Conservation (phyloP, 192 early-diverging fungal species). For the Pecoramyces ruminantium region DNA sequence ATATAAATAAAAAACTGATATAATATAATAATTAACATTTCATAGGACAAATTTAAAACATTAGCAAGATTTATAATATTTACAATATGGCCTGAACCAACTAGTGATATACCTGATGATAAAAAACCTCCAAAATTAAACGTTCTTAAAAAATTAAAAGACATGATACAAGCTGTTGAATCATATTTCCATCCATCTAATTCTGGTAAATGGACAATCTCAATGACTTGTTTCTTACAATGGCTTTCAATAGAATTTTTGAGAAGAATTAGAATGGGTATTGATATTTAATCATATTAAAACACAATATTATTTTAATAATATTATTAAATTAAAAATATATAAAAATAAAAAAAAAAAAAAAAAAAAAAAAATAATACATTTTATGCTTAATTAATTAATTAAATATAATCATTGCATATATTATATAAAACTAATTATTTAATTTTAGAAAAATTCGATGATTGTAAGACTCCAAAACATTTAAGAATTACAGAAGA, state of each 20-base stretch:
- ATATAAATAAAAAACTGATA: no score
- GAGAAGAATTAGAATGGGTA: constrained; percentile 21
- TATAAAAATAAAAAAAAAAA: constrained; percentile 13
- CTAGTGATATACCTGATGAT: constrained; percentile 6
- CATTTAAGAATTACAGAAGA: constrained; percentile 34
- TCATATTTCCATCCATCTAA: constrained; percentile 88
- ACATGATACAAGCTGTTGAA: constrained; percentile 72
- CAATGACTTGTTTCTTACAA: constrained; percentile 52
- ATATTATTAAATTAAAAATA: no score
- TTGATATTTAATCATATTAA: no score
- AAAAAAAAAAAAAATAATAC: constrained; percentile 13
- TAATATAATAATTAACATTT: no score
- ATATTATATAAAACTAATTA: no score
- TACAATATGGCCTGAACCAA: constrained; percentile 38
- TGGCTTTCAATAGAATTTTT: constrained; percentile 48
- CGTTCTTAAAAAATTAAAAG: constrained; percentile 40
- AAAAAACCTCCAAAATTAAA: constrained; percentile 12
- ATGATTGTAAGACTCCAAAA: constrained; percentile 43
- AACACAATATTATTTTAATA: no score
- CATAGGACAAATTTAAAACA: constrained; percentile 26
- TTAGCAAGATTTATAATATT: constrained; percentile 68
- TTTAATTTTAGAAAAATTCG: constrained; percentile 29
- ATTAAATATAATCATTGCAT: no score
- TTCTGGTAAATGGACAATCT: constrained; percentile 63
- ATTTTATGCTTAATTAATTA: constrained; percentile 24